Evolutionary conservation across 2,329 filamentous ascomycete genomes (phyloP), one percentile per base, ranked within the genome.

Genomic region (Cadophora luteo-olivacea): DNA sequence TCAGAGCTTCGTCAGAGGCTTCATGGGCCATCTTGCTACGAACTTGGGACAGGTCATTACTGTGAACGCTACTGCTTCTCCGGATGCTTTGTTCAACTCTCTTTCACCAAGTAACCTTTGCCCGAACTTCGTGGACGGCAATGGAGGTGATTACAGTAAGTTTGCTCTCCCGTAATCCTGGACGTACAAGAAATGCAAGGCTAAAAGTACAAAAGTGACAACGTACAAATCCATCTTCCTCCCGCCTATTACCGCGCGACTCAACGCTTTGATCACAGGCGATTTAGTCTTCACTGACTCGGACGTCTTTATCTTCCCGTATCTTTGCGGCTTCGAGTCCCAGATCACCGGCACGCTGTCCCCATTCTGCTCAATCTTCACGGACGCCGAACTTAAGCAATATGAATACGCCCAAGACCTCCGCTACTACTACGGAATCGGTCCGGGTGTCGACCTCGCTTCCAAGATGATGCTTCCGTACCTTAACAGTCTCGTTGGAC

Each of bases 391-490:
- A 76, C 82, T 90, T 65, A 80, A 84, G 36, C 79, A 85, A 72
- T 92, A 91, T 72, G 88, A 91, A 73, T 92, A 92, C 76, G 82
- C 84, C 1, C 88, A 92, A 71, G 89, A 92, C 74, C 79, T 92
- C 49, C 85, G 88, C 36, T 92, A 92, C 78, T 91, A 87, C 79
- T 91, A 91, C 73, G 87, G 87, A 12, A 81, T 84, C 1, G 89
- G 89, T 0, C 86, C 87, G 0, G 88, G 86, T 1, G 82, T 83
- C 1, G 79, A 83, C 41, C 80, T 88, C 24, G 82, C 86, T 8
- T 81, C 82, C 45, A 85, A 84, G 67, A 84, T 89, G 80, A 87
- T 91, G 87, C 82, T 87, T 12, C 88, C 89, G 0, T 86, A 87
- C 68, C 79, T 91, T 1, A 82, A 86, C 24, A 80, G 82, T 1